phyloP scores from a whole-genome alignment of 257 asterid species.

The Ilex asprella region DNA sequence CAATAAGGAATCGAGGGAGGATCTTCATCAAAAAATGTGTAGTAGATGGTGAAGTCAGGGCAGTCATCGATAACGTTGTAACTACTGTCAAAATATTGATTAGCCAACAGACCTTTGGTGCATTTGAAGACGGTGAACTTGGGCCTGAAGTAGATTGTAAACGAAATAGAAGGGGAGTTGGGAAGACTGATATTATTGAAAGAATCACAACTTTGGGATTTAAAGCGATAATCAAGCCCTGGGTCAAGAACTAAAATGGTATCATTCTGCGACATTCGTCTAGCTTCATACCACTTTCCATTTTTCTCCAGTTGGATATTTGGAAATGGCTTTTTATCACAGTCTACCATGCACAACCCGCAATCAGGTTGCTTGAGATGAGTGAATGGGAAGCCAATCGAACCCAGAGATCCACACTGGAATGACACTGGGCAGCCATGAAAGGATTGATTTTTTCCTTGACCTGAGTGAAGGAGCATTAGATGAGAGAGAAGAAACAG shows the following conservation, averaged over 20 bases:
- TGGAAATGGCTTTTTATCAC: slow-evolving; percentile 10
- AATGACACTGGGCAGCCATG: too few species aligned
- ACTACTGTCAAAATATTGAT: too few species aligned
- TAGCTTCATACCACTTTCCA: neutral
- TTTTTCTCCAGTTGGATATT: slow-evolving; percentile 10
- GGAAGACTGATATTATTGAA: neutral
- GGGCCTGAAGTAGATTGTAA: slow-evolving; percentile 4
- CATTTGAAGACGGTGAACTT: slow-evolving; percentile 26
- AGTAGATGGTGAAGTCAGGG: neutral
- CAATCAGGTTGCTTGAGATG: slow-evolving; percentile 9
- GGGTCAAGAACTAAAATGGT: slow-evolving; percentile 4
- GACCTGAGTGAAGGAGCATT: too few species aligned
- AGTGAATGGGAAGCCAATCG: too few species aligned
- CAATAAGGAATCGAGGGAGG: neutral
- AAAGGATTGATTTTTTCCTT: too few species aligned
- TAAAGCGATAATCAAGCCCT: neutral
- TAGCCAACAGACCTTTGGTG: neutral
- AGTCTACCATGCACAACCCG: slow-evolving; percentile 26
- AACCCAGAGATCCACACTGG: too few species aligned
- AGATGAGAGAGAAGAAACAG: too few species aligned
- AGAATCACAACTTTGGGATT: slow-evolving; percentile 1
- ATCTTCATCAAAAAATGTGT: neutral
- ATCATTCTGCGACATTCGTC: neutral
- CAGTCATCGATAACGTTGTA: neutral
- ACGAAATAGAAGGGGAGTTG: slow-evolving; percentile 10